Conservation (phyloP, 202 grass and related monocot species). For the Schoenoplectus triqueter region DNA sequence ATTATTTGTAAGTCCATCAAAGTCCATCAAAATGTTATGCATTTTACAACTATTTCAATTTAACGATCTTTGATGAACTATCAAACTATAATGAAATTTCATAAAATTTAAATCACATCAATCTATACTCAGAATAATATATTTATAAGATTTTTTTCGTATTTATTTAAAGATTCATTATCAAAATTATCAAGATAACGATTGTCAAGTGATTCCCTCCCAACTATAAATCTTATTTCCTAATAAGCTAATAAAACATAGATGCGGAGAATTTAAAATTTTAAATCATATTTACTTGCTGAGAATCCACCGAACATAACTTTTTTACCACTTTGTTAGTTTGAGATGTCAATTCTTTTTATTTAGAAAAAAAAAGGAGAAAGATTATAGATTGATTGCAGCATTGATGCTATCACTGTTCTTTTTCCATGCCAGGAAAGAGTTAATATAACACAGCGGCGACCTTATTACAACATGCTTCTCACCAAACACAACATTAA, state of each 20-base stretch:
- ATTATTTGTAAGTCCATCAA: no score
- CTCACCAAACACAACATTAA: constrained; percentile 11
- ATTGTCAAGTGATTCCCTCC: no score
- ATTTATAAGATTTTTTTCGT: no score
- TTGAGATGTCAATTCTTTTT: not conserved
- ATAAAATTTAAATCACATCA: no score
- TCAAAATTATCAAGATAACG: no score
- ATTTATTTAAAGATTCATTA: no score
- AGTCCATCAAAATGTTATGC: no score
- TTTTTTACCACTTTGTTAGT: not conserved
- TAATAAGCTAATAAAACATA: not conserved
- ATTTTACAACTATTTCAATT: no score
- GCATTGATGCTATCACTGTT: not conserved
- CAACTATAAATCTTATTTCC: not conserved
- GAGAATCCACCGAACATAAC: not conserved
- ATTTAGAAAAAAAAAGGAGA: not conserved
- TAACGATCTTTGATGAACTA: no score
- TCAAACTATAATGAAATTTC: no score
- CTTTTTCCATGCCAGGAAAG: not conserved
- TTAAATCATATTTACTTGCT: not conserved
- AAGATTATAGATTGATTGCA: not conserved
- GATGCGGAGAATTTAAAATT: not conserved
- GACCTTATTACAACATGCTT: constrained; percentile 33
- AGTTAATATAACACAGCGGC: constrained; percentile 20
- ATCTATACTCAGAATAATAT: no score